These are phyloP conservation scores for Colletotrichum tropicale DNA, from an alignment of 2,329 filamentous ascomycete species.

Conservation along the genomic window DNA sequence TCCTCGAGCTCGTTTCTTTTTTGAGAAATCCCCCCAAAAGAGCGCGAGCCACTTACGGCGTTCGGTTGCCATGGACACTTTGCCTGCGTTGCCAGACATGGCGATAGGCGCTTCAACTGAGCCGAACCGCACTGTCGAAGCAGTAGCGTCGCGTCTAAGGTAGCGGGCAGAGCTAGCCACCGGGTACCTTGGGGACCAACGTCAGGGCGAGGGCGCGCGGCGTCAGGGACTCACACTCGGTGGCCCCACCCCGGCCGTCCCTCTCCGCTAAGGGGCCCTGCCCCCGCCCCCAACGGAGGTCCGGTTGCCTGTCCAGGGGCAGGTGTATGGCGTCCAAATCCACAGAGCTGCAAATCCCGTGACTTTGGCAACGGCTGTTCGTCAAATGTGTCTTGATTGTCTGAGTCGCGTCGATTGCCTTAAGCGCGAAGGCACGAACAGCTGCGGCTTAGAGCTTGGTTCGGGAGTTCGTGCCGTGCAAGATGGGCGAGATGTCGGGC, in stretches of 20 bases:
- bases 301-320: not conserved
- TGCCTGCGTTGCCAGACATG: not conserved
- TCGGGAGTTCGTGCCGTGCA: not conserved
- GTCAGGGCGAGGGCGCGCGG: conserved; percentile 16
- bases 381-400: not conserved
- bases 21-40: not conserved
- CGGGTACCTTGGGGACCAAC: not conserved
- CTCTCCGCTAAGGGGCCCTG: not conserved
- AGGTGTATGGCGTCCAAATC: not conserved
- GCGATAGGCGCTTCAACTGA: not conserved
- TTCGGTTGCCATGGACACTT: not conserved
- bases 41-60: not conserved
- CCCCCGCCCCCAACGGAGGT: conserved; percentile 18
- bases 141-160: conserved; percentile 3
- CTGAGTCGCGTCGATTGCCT: not conserved
- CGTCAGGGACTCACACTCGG: not conserved
- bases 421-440: conserved; percentile 4
- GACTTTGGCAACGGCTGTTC: not conserved
- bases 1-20: not conserved
- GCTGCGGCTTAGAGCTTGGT: not conserved
- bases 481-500: not conserved
- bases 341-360: not conserved
- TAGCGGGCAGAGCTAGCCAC: not conserved
- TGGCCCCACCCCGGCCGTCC: not conserved
- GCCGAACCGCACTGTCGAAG: not conserved